These are phyloP conservation scores for Colletotrichum truncatum DNA, from an alignment of 2,329 filamentous ascomycete genomes.

Conservation along the genomic window DNA sequence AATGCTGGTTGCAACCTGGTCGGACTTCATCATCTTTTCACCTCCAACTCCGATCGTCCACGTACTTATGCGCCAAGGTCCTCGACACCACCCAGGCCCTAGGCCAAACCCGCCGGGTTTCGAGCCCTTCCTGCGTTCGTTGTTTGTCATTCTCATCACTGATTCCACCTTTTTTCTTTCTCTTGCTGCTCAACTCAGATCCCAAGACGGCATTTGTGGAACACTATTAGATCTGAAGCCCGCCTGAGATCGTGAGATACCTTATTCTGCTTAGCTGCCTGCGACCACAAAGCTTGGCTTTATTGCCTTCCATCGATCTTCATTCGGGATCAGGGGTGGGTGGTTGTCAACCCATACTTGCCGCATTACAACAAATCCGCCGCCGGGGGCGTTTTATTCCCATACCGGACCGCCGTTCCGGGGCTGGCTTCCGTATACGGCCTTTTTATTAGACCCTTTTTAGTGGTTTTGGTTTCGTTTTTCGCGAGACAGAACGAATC, in stretches of 20 bases:
- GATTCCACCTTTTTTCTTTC: background rate
- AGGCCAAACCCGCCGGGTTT: constrained; percentile 19
- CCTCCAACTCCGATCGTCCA: background rate
- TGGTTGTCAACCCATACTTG: no score
- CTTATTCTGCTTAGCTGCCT: background rate
- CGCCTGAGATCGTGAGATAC: background rate
- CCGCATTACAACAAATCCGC: background rate
- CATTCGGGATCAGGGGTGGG: background rate
- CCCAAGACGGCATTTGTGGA: background rate
- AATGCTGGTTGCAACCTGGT: background rate
- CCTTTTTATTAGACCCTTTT: no score
- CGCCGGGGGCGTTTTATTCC: background rate
- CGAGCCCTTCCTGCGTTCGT: background rate
- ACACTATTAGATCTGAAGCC: background rate
- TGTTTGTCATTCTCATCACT: background rate
- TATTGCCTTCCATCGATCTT: background rate
- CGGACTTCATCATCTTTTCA: background rate
- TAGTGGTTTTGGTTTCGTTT: background rate
- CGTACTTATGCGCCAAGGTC: constrained; percentile 10
- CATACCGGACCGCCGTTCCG: constrained; percentile 4
- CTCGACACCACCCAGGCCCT: background rate
- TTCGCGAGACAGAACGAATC: background rate
- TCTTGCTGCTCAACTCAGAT: background rate
- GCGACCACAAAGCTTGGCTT: background rate
- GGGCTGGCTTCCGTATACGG: background rate